These are phyloP conservation scores for Lactarius indigo DNA, from an alignment of 768 basidiomycete genomes.

Conservation along the genomic window DNA sequence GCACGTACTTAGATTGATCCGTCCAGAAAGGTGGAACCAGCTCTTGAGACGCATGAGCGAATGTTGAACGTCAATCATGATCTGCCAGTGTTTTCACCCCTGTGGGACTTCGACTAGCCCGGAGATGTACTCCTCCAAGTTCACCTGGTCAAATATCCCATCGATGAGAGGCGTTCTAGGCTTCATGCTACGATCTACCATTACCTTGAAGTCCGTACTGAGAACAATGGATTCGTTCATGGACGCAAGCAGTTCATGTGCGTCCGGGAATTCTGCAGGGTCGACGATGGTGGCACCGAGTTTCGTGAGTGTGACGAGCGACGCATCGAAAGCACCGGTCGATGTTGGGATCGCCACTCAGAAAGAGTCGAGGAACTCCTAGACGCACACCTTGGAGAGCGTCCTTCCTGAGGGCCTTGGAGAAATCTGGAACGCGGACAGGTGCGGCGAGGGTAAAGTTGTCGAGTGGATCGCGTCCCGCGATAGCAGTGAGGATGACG, in stretches of 20 bases:
- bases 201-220: constrained; percentile 56
- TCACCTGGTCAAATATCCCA: constrained; percentile 39
- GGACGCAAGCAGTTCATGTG: constrained; percentile 43
- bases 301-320: constrained; percentile 36
- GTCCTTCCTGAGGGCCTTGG: constrained; percentile 46
- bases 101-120: constrained; percentile 51
- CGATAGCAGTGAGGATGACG: constrained; percentile 47
- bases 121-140: constrained; percentile 48
- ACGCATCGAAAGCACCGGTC: constrained; percentile 39
- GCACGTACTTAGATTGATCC: constrained; percentile 35
- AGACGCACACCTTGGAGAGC: constrained; percentile 46
- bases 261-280: constrained; percentile 58
- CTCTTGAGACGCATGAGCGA: constrained; percentile 50
- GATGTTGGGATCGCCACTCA: constrained; percentile 29
- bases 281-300: constrained; percentile 55
- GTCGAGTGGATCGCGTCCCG: constrained; percentile 43
- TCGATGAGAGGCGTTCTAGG: background rate
- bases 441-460: constrained; percentile 46
- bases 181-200: background rate
- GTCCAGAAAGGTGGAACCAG: constrained; percentile 36
- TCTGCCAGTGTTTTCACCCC: constrained; percentile 55
- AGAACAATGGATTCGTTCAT: constrained; percentile 53
- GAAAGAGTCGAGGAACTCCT: constrained; percentile 43
- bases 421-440: constrained; percentile 50
- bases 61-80: constrained; percentile 56